Evolutionary conservation across 1,284 basidiomycete species (phyloP).

Genomic region (Naganishia sp.): DNA sequence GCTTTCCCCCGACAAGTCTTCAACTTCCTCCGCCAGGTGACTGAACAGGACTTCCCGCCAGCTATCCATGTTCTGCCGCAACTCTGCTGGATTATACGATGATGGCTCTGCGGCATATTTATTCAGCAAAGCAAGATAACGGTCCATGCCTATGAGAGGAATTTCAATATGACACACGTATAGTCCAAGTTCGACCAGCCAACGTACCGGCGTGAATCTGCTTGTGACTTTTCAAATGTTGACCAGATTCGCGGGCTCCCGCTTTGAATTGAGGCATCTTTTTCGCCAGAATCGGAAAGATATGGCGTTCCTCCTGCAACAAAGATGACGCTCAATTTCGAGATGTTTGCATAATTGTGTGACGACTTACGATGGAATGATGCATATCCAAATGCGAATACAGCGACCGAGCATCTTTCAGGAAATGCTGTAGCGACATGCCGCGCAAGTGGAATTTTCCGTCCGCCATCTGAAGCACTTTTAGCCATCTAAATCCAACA

Average conservation of each 20-base stretch:
- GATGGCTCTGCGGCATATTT: conserved; percentile 59
- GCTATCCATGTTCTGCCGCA: conserved; percentile 63
- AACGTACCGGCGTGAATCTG: conserved; percentile 65
- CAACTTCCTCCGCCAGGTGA: conserved; percentile 69
- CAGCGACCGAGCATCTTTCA: conserved; percentile 57
- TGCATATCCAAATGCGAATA: conserved; percentile 64
- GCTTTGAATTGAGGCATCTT: conserved; percentile 63
- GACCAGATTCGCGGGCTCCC: conserved; percentile 54
- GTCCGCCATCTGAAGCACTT: conserved; percentile 56
- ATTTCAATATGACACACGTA: not conserved
- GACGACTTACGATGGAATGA: conserved; percentile 64
- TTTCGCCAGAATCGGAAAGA: conserved; percentile 67
- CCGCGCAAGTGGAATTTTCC: conserved; percentile 59
- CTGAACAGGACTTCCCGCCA: conserved; percentile 67
- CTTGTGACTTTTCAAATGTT: conserved; percentile 64
- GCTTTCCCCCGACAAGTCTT: conserved; percentile 64
- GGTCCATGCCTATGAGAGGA: conserved; percentile 59
- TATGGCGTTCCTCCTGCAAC: conserved; percentile 52
- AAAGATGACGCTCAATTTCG: conserved; percentile 29
- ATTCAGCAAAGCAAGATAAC: conserved; percentile 58
- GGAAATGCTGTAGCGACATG: conserved; percentile 56
- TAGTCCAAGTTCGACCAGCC: not conserved
- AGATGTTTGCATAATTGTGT: not conserved
- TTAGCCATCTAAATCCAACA: not conserved
- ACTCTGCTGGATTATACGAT: conserved; percentile 61